Percentiles rank a stretch among this genome's conserved stretches.
Conservation (phyloP, 257 asterid species). For the Cinchona pubescens region DNA sequence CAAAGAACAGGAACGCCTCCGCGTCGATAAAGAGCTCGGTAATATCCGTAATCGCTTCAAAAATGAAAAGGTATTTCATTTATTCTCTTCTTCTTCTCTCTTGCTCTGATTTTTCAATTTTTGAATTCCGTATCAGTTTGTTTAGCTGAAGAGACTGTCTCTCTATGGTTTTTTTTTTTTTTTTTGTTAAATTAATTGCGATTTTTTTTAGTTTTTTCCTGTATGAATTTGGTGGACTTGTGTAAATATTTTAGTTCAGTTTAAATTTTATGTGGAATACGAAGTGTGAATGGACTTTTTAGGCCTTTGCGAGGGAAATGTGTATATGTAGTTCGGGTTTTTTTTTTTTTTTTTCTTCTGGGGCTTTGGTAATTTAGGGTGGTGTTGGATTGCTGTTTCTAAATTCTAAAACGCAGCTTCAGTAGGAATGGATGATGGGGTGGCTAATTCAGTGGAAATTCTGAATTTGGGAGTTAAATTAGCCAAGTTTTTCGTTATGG, state of each 20-base stretch:
- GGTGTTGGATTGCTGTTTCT: not conserved
- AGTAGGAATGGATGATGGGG: too few species aligned
- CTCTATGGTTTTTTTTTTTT: not conserved
- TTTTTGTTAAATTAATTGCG: too few species aligned
- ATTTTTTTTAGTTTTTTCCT: not conserved
- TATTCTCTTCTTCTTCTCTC: not conserved
- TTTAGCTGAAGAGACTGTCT: conserved; percentile 4
- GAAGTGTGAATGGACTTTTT: not conserved
- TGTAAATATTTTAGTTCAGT: not conserved
- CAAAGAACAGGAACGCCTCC: conserved; percentile 93
- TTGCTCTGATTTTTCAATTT: not conserved
- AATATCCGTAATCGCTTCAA: conserved; percentile 87
- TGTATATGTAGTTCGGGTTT: too few species aligned
- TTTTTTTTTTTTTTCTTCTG: not conserved
- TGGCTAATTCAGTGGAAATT: not conserved
- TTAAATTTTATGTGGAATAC: not conserved
- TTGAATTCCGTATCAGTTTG: not conserved
- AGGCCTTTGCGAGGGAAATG: not conserved
- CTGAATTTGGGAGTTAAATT: not conserved
- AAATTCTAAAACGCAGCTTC: too few species aligned
- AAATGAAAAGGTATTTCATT: conserved; percentile 64
- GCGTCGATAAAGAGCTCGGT: conserved; percentile 97
- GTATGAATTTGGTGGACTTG: not conserved
- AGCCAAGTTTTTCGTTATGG: not conserved
- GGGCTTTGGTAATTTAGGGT: not conserved